Base-by-base conservation (phyloP, 768 basidiomycete genomes). In the Lentinula sp. region DNA sequence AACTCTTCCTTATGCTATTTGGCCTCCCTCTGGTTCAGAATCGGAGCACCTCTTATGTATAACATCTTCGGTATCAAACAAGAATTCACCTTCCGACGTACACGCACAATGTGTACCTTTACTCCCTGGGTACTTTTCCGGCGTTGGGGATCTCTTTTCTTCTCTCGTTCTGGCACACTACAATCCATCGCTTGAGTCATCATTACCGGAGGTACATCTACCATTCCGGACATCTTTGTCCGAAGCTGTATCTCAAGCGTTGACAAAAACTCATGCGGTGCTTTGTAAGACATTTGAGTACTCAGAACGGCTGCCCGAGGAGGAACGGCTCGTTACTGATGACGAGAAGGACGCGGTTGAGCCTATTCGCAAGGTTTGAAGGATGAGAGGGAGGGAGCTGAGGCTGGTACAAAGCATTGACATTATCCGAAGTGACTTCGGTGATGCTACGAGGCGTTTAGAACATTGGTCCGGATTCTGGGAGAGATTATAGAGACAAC, bases 111-210 rank as follows among this genome's bases (percentile, higher is more conserved):
- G 79, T 48, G 85, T 99, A 7, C 88, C 89, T 2, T 81, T 88
- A 35, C 81, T 98, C 49, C 83, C 88, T 5, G 95, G 95, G 9
- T 97, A 98, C 76, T 98, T 95, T 72, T 90, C 92, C 18, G 97
- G 97, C 28, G 95, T 97, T 10, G 97, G 97, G 16, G 97, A 99
- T 72, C 85, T 98, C 60, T 98, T 98, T 77, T 94, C 94, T 6
- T 91, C 96, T 1, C 84, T 98, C 59, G 85, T 95, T 32, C 79
- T 96, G 4, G 95, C 86, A 0, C 89, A 95, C 67, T 98, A 86
- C 72, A 70, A 79, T 48, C 71, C 77, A 50, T 62, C 64, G 53
- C 18, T 7, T 48, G 48, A 56, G 37, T 49, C 64, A 5, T 46
- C 55, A 37, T 49, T 63, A 5, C 43, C 42, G 28, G 37, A 66